These are phyloP conservation scores for Podospora australis DNA, from an alignment of 495 filamentous ascomycete genomes.

Conservation along the genomic window DNA sequence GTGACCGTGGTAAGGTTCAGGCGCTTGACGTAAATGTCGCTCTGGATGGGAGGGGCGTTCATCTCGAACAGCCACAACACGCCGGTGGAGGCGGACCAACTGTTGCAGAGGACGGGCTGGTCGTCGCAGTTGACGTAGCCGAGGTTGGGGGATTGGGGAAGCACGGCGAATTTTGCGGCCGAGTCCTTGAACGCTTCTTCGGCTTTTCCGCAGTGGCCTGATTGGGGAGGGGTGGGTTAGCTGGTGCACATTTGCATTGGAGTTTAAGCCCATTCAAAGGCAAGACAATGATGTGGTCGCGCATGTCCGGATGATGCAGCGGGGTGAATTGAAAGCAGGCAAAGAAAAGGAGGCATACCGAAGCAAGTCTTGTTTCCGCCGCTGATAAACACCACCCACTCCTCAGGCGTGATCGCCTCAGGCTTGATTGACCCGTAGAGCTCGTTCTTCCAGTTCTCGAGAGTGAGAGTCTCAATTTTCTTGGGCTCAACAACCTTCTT, in stretches of 20 bases:
- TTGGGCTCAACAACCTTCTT: constrained; percentile 40
- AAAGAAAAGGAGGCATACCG: constrained; percentile 38
- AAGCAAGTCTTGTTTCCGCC: constrained; percentile 88
- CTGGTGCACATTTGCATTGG: no score
- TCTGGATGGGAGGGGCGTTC: constrained; percentile 43
- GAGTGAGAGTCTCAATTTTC: constrained; percentile 54
- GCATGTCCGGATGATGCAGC: no score
- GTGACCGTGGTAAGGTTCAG: constrained; percentile 63
- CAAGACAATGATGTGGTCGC: no score
- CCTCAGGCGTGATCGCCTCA: constrained; percentile 50
- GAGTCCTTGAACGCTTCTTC: constrained; percentile 55
- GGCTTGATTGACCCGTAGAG: constrained; percentile 57
- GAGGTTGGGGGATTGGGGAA: constrained; percentile 62
- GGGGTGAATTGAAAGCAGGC: no score
- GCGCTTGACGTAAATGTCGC: constrained; percentile 55
- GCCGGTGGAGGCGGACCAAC: constrained; percentile 68
- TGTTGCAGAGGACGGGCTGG: constrained; percentile 72
- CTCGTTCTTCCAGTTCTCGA: constrained; percentile 64
- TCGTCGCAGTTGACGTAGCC: constrained; percentile 73
- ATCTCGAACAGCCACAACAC: constrained; percentile 67
- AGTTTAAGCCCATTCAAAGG: no score
- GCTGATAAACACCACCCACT: constrained; percentile 76
- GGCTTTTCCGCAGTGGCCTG: constrained; percentile 40
- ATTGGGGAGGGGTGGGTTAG: neutral
- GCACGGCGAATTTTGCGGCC: constrained; percentile 56